Base-by-base conservation (phyloP, 331 rosid genomes). In the Malus hybrid region DNA sequence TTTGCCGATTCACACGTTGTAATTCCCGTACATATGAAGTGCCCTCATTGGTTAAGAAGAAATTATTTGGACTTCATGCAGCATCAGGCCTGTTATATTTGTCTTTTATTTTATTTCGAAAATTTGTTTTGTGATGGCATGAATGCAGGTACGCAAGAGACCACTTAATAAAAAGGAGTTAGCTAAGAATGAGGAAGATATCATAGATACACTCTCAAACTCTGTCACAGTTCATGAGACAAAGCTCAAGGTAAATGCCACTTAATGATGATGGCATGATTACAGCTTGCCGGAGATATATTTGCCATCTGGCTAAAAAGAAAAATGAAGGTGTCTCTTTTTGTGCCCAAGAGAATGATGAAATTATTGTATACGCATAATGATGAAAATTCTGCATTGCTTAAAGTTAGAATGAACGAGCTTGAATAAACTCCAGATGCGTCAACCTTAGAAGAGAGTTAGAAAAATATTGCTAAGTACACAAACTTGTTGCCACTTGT, bases 161-260 rank as follows among this genome's bases (percentile, higher is more conserved):
- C 99, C 99, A 22, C 87, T 95, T 71, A 95, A 95, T 72, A 92
- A 95, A 79, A 94, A 92, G 84, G 99, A 95, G 79, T 77, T 92
- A 71, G 90, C 91, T 15, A 95, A 95, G 84, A 90, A 88, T 74
- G 99, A 95, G 86, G 97, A 89, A 86, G 99, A 95, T 79, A 95
- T 95, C 28, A 85, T 95, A 46, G 99, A 95, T 5, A 89, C 99
- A 14, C 77, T 77, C 78, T 81, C 96, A 44, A 92, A 95, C 83
- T 79, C 89, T 76, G 57, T 95, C 52, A 92, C 97, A 55, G 97
- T 95, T 34, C 97, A 95, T 42, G 99, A 95, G 82, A 95, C 99
- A 54, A 95, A 95, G 78, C 91, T 92, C 65, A 95, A 95, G 97
- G 99, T 86, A 81, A 77, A 62, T 73, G 9, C 18, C 33, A 57